A percentile compares a stretch with the other conserved stretches of the same genome.
Conservation (phyloP, 345 rosid genomes). For the Gossypioides kirkii region DNA sequence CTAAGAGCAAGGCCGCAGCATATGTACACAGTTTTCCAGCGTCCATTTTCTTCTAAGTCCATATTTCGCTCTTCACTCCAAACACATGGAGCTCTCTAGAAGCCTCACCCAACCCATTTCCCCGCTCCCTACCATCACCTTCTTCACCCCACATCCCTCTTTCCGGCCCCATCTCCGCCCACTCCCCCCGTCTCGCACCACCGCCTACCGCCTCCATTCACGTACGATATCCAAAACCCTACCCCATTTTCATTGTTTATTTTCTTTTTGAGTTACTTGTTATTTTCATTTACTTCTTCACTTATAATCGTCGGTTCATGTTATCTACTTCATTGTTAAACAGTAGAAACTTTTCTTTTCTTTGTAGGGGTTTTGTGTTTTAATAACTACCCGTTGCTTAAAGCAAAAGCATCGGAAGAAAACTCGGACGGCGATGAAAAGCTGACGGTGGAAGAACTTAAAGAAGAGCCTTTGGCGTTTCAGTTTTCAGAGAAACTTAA, state of each 20-base stretch:
- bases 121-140: background rate
- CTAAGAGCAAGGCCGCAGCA: background rate
- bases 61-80: background rate
- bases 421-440: constrained; percentile 30
- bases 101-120: background rate
- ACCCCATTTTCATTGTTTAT: background rate
- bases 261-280: background rate
- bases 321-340: background rate
- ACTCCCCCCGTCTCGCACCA: background rate
- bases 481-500: constrained; percentile 48
- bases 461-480: constrained; percentile 22
- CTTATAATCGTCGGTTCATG: background rate
- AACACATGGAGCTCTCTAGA: background rate
- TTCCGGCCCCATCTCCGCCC: background rate
- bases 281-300: background rate
- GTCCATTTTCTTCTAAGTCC: background rate
- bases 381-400: constrained; percentile 21
- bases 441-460: constrained; percentile 19
- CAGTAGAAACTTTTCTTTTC: background rate
- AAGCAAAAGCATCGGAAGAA: constrained; percentile 48
- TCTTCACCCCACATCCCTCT: background rate
- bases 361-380: constrained; percentile 29
- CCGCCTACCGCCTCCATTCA: background rate
- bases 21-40: background rate
- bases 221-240: background rate